Base-by-base conservation (phyloP, 371 early-diverging fungal species). In the Zopfochytrium polystomum region DNA sequence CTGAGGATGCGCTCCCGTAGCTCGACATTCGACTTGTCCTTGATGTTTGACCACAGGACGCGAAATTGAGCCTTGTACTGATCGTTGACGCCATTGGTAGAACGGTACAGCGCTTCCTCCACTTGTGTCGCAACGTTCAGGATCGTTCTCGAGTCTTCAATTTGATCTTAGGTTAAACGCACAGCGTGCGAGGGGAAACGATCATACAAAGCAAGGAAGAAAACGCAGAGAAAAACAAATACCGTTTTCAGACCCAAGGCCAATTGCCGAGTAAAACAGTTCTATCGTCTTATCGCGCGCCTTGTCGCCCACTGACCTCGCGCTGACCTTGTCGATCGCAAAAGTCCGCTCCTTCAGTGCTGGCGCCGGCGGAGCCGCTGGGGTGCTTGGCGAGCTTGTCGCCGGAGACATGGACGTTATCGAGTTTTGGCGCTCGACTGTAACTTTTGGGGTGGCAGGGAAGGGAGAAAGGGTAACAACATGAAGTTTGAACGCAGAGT, bases 211-310 rank as follows among this genome's bases (percentile, higher is more conserved):
- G n/a, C n/a, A n/a, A n/a, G n/a, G n/a, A n/a, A n/a, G 18, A 18
- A 22, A n/a, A 34, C 50, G 20, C 9, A 22, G 15, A 32, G 23
- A n/a, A 43, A 23, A 4, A 13, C 6, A 52, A 68, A 53, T 78
- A 90, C 89, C 86, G 53, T 80, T 81, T 66, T 73, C 78, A 43
- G 87, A 84, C 42, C 85, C 90, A 2, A 79, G 70, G 1, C 84
- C 90, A 52, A 97, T 71, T 0, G 93, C 86, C 58, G 82, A 73
- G 66, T 94, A 93, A 57, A 96, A 71, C 66, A 97, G 74, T 53
- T 91, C 92, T 55, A 87, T 82, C 44, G 88, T 87, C 59, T 86
- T 90, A 62, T 93, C 91, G 25, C 98, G 85, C 29, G 82, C 77
- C 23, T 72, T 74, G 58, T 84, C 88, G n/a, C 88, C 88, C 4